A percentile compares a stretch with the other conserved stretches of the same genome.
Evolutionary conservation across 768 basidiomycete species (phyloP).

Genomic region (Kwoniella pini): DNA sequence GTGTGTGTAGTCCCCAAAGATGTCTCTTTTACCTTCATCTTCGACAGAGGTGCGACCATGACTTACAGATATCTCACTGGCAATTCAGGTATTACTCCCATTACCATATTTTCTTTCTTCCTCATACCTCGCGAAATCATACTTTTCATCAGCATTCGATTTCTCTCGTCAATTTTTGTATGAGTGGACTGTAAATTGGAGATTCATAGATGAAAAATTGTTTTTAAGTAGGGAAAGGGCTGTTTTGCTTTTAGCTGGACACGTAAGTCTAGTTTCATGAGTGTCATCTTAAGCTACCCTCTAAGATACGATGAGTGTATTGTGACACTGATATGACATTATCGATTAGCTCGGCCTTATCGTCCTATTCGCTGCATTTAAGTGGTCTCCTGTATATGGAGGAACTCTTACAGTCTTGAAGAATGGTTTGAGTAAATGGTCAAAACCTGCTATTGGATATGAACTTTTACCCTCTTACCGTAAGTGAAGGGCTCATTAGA

Average conservation of each 20-base stretch:
- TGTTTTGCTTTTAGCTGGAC: slow-evolving; percentile 65
- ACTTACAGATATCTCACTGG: no score
- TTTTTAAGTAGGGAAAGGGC: slow-evolving; percentile 72
- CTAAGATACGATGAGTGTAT: no score
- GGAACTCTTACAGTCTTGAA: slow-evolving; percentile 64
- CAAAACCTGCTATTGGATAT: slow-evolving; percentile 60
- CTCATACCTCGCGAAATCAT: slow-evolving; percentile 58
- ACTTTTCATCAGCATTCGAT: slow-evolving; percentile 78
- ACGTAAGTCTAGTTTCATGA: slow-evolving; percentile 54
- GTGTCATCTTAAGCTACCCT: not conserved
- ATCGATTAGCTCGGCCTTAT: slow-evolving; percentile 56
- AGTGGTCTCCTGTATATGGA: slow-evolving; percentile 74
- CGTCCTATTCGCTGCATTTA: slow-evolving; percentile 66
- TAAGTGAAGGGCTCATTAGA: no score
- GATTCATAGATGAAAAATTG: slow-evolving; percentile 72
- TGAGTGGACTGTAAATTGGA: slow-evolving; percentile 99
- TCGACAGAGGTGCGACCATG: no score
- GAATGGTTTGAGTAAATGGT: slow-evolving; percentile 59
- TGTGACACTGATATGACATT: not conserved
- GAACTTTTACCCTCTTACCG: slow-evolving; percentile 65
- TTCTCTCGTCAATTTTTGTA: slow-evolving; percentile 84
- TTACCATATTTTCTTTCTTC: slow-evolving; percentile 68
- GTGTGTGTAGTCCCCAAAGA: slow-evolving; percentile 36
- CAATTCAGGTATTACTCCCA: slow-evolving; percentile 70
- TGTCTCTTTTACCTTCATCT: no score